A percentile compares a stretch with the other conserved stretches of the same genome.
Conservation (phyloP, 202 grass and related monocot genomes). For the Zoysia matrella region DNA sequence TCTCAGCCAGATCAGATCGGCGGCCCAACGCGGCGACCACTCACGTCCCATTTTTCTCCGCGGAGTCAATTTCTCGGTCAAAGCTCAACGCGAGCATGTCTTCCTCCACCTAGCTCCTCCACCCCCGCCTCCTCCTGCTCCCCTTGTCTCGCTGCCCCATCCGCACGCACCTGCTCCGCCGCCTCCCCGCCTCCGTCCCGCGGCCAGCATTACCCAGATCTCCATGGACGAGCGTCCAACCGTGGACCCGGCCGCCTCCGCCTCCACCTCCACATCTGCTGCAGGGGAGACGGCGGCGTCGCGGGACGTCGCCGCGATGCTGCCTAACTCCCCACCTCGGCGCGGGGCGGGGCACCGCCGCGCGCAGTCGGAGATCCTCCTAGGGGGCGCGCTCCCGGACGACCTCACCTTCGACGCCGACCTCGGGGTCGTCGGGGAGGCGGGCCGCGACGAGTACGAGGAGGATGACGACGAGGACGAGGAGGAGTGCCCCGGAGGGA, state of each 20-base stretch:
- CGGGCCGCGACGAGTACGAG: conserved; percentile 53
- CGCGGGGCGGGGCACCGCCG: conserved; percentile 56
- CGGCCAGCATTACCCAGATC: conserved; percentile 49
- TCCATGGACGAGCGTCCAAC: conserved; percentile 13
- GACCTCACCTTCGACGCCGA: conserved; percentile 75
- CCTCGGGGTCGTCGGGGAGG: conserved; percentile 76
- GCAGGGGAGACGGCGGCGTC: conserved; percentile 8
- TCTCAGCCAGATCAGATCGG: conserved; percentile 12
- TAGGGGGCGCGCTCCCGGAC: conserved; percentile 59
- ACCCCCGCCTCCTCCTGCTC: conserved; percentile 1
- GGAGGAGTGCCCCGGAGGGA: neutral
- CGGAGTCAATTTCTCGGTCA: conserved; percentile 54
- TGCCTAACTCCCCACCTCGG: conserved; percentile 54
- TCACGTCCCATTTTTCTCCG: conserved; percentile 17
- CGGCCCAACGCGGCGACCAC: conserved; percentile 17
- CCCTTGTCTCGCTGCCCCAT: neutral
- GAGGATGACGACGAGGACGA: conserved; percentile 55
- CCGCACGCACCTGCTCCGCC: neutral
- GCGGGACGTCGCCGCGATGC: conserved; percentile 59
- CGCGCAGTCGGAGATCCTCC: conserved; percentile 80
- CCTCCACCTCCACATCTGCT: conserved; percentile 26
- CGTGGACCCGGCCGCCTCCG: conserved; percentile 35
- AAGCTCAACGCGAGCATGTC: conserved; percentile 46
- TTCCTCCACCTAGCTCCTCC: conserved; percentile 36
- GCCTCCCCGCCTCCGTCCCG: too few relatives aligned